These are phyloP conservation scores for Camptophora hylomeconis DNA, from an alignment of 2,329 filamentous ascomycete species.

Conservation along the genomic window DNA sequence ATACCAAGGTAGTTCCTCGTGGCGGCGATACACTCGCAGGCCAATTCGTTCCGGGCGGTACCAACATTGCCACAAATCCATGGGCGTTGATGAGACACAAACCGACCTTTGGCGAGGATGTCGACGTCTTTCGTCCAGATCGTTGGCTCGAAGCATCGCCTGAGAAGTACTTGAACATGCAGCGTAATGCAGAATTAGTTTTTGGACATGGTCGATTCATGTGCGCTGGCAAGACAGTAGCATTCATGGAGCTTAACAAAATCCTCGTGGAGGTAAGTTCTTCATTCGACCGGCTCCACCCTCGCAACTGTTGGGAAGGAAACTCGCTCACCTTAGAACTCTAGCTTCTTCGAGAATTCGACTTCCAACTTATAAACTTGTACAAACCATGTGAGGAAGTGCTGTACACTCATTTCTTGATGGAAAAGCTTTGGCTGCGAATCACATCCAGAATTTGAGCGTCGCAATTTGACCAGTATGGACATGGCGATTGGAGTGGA, in stretches of 20 bases:
- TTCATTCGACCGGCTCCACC: neutral
- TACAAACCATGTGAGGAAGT: conserved; percentile 11
- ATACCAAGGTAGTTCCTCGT: conserved; percentile 49
- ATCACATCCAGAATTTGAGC: too few species aligned
- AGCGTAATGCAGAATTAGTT: conserved; percentile 28
- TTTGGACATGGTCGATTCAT: conserved; percentile 34
- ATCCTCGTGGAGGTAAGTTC: conserved; percentile 33
- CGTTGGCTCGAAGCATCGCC: conserved; percentile 30
- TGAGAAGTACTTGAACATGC: conserved; percentile 25
- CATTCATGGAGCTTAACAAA: conserved; percentile 38
- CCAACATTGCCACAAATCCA: conserved; percentile 59
- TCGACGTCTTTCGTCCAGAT: conserved; percentile 29
- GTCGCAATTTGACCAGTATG: too few species aligned
- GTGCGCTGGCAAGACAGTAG: conserved; percentile 37
- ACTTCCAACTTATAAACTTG: conserved; percentile 10
- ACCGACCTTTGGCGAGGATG: conserved; percentile 18
- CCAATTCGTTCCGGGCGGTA: conserved; percentile 52
- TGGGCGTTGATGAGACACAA: conserved; percentile 57
- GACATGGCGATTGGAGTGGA: too few species aligned
- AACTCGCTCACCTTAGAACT: neutral
- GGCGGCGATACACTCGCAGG: conserved; percentile 52
- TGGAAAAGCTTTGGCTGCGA: too few species aligned
- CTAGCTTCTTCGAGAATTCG: conserved; percentile 13
- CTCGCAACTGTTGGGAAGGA: neutral
- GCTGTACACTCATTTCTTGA: too few species aligned